phyloP scores from a whole-genome alignment of 2,329 filamentous ascomycete species.

The Chaetomium sp. region DNA sequence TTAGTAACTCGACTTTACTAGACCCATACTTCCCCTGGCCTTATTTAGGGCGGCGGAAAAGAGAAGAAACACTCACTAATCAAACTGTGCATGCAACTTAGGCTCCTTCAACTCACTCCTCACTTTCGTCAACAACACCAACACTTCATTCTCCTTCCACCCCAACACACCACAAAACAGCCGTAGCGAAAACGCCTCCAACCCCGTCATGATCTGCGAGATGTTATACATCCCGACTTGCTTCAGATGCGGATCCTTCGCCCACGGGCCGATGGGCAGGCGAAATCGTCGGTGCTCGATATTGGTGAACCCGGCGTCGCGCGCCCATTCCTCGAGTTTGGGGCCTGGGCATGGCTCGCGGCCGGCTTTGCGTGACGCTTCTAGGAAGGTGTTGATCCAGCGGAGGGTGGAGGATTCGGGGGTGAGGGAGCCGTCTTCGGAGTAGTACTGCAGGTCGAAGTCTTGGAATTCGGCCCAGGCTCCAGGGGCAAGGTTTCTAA shows the following conservation, averaged over 20 bases:
- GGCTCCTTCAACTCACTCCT: conserved; percentile 24
- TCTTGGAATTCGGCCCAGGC: conserved; percentile 32
- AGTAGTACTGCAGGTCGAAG: conserved; percentile 26
- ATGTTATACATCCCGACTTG: conserved; percentile 21
- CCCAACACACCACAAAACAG: conserved; percentile 25
- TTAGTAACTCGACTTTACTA: no score
- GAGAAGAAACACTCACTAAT: conserved; percentile 15
- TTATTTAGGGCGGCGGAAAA: not conserved
- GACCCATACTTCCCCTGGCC: no score
- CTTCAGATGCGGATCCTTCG: conserved; percentile 26
- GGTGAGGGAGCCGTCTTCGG: conserved; percentile 27
- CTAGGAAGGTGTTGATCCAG: conserved; percentile 24
- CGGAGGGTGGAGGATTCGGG: conserved; percentile 1
- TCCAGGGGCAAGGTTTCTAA: conserved; percentile 30
- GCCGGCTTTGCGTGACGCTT: conserved; percentile 13
- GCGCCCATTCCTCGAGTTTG: conserved; percentile 26
- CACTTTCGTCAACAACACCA: conserved; percentile 24
- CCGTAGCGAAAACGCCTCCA: conserved; percentile 25
- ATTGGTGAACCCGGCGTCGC: conserved; percentile 19
- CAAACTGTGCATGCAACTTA: conserved; percentile 22
- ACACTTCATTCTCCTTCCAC: conserved; percentile 23
- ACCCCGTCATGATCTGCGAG: conserved; percentile 19
- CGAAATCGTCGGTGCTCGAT: conserved; percentile 14
- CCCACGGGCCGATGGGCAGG: conserved; percentile 25
- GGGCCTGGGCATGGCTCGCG: conserved; percentile 25